Conservation (phyloP, 2,329 filamentous ascomycete genomes). For the Colletotrichum tofieldiae region DNA sequence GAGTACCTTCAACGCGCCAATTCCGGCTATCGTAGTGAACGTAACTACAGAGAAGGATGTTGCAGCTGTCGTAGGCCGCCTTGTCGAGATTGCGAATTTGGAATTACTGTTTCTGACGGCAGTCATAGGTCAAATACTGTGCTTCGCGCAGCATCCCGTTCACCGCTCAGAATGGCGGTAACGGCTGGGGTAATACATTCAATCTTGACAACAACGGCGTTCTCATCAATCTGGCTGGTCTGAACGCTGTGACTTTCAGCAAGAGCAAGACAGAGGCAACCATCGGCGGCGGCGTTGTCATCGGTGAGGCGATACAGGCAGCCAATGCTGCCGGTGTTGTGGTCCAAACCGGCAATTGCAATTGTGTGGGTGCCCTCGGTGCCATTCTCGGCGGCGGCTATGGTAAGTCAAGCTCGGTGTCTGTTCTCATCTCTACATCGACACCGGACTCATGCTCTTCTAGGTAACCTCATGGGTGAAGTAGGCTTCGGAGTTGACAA, state of each 20-base stretch:
- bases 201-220: slow-evolving; percentile 43
- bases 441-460: not conserved
- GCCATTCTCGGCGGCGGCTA: slow-evolving; percentile 44
- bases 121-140: slow-evolving; percentile 33
- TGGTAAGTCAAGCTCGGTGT: slow-evolving; percentile 1
- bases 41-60: slow-evolving; percentile 25
- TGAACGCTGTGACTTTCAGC: slow-evolving; percentile 45
- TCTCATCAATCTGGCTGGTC: slow-evolving; percentile 45
- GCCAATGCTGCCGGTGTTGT: slow-evolving; percentile 34
- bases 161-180: slow-evolving; percentile 43
- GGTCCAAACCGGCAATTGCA: slow-evolving; percentile 47
- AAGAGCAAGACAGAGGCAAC: slow-evolving; percentile 41
- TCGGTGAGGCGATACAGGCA: slow-evolving; percentile 32
- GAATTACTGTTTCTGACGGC: not conserved
- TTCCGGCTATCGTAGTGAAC: slow-evolving; percentile 15
- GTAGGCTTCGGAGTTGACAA: slow-evolving; percentile 50
- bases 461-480: slow-evolving; percentile 39
- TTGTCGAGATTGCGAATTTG: not conserved
- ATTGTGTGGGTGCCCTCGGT: slow-evolving; percentile 47
- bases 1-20: slow-evolving; percentile 25
- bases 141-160: slow-evolving; percentile 26
- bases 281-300: slow-evolving; percentile 43
- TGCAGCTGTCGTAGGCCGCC: slow-evolving; percentile 15
- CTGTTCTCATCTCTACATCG: too few relatives aligned
- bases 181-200: slow-evolving; percentile 42